Percentiles rank a stretch among this genome's conserved stretches.
Evolutionary conservation across 257 asterid species (phyloP).

Genomic region (Echium plantagineum): DNA sequence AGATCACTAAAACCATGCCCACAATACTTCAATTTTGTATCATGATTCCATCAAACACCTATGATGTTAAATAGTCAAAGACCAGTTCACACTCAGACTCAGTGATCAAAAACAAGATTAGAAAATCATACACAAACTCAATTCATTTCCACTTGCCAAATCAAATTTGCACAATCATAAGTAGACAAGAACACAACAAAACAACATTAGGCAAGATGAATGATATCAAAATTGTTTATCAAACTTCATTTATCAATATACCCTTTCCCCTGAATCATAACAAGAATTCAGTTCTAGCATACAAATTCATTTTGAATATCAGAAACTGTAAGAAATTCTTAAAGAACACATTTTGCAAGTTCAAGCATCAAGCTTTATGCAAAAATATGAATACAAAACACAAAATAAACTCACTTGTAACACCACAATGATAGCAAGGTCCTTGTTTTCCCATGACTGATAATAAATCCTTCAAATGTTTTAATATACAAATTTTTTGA

Average conservation of each 20-base stretch:
- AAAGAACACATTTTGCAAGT: conserved; percentile 18
- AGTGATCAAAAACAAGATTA: neutral
- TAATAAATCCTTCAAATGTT: conserved; percentile 21
- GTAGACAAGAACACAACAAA: neutral
- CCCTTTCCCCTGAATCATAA: conserved; percentile 13
- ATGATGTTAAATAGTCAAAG: conserved; percentile 10
- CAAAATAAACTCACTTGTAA: conserved; percentile 87
- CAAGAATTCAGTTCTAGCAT: conserved; percentile 24
- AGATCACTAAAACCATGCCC: neutral
- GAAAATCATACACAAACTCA: conserved; percentile 6
- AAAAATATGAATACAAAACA: conserved; percentile 6
- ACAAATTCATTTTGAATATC: conserved; percentile 13
- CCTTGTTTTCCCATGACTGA: conserved; percentile 96
- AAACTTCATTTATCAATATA: conserved; percentile 19
- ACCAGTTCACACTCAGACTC: conserved; percentile 3
- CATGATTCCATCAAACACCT: neutral
- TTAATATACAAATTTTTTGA: conserved; percentile 13
- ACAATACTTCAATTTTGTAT: neutral
- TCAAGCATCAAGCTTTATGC: neutral
- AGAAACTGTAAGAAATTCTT: conserved; percentile 17
- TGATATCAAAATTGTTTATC: conserved; percentile 12
- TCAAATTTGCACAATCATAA: conserved; percentile 6
- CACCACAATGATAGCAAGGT: conserved; percentile 99
- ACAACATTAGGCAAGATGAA: too few species aligned
- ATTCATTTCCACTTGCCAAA: conserved; percentile 4